phyloP scores from a whole-genome alignment of 306 rosid genomes.

The Carpinus viminea region DNA sequence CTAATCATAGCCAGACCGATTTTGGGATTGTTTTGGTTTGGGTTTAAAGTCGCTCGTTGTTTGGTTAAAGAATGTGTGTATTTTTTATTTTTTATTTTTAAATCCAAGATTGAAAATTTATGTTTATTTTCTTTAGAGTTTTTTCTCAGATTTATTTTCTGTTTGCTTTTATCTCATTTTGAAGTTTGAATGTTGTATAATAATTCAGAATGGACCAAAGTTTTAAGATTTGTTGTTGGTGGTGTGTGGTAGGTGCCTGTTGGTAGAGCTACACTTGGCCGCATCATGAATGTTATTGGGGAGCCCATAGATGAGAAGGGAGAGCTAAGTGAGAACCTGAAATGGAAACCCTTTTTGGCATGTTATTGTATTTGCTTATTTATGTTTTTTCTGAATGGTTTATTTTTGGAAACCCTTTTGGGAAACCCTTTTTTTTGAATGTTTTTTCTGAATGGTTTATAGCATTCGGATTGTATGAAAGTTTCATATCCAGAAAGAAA shows the following conservation, averaged over 20 bases:
- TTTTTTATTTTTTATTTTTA: too few species aligned
- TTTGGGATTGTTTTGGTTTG: neutral
- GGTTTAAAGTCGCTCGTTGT: neutral
- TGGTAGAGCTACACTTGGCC: conserved; percentile 97
- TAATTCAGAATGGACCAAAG: neutral
- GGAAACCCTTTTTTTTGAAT: neutral
- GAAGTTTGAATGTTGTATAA: neutral
- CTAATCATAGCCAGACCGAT: neutral
- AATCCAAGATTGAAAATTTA: neutral
- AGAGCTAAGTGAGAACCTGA: conserved; percentile 59
- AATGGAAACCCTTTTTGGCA: neutral
- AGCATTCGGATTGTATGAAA: too few species aligned
- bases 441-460: too few species aligned
- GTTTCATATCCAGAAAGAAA: too few species aligned
- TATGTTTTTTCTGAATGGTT: too few species aligned
- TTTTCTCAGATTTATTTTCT: neutral
- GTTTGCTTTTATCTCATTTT: neutral
- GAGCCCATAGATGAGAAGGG: conserved; percentile 93
- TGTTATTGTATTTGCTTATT: neutral
- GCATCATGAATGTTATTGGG: conserved; percentile 92
- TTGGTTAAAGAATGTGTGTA: neutral
- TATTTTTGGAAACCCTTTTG: too few species aligned
- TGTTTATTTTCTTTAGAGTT: neutral
- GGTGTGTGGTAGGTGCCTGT: conserved; percentile 88
- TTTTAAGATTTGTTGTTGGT: neutral